Conservation (phyloP, 2,329 filamentous ascomycete genomes). For the Pyrenophora seminiperda region DNA sequence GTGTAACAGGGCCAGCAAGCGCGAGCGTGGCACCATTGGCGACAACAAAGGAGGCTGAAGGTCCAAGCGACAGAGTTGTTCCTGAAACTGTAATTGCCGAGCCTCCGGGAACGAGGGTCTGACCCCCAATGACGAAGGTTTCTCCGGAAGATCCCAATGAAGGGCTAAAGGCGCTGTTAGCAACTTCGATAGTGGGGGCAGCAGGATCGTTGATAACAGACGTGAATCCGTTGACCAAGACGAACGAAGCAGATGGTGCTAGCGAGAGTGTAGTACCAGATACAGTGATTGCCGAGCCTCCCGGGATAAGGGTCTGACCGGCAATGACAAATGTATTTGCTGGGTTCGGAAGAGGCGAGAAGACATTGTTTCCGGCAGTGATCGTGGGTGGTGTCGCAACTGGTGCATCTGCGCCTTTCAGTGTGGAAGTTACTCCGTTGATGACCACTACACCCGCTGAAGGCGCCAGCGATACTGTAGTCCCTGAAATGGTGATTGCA, state of each 20-base stretch:
- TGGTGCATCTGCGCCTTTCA: slow-evolving; percentile 29
- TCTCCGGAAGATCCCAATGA: slow-evolving; percentile 35
- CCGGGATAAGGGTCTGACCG: slow-evolving; percentile 45
- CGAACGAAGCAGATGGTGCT: slow-evolving; percentile 33
- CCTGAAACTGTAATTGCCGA: slow-evolving; percentile 40
- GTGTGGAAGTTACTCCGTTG: slow-evolving; percentile 43
- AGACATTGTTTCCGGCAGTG: slow-evolving; percentile 22
- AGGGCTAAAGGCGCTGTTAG: no score
- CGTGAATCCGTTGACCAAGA: slow-evolving; percentile 43
- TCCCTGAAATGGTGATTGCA: slow-evolving; percentile 38
- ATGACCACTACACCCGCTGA: slow-evolving; percentile 37
- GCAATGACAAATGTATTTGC: slow-evolving; percentile 46
- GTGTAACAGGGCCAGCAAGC: slow-evolving; percentile 28
- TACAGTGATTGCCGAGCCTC: slow-evolving; percentile 40
- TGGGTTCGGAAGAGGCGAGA: slow-evolving; percentile 33
- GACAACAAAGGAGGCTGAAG: slow-evolving; percentile 35
- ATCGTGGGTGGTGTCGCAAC: slow-evolving; percentile 26
- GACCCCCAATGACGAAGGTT: slow-evolving; percentile 45
- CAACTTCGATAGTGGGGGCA: no score
- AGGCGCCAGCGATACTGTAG: slow-evolving; percentile 38
- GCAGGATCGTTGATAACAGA: no score
- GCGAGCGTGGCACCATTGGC: slow-evolving; percentile 44
- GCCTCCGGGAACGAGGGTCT: slow-evolving; percentile 44
- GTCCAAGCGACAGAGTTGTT: slow-evolving; percentile 38
- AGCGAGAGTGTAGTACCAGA: slow-evolving; percentile 43